Percentiles rank a stretch among this genome's conserved stretches.
These are phyloP conservation scores for Rubroboletus satanas DNA, from an alignment of 768 basidiomycete species.

Conservation along the genomic window DNA sequence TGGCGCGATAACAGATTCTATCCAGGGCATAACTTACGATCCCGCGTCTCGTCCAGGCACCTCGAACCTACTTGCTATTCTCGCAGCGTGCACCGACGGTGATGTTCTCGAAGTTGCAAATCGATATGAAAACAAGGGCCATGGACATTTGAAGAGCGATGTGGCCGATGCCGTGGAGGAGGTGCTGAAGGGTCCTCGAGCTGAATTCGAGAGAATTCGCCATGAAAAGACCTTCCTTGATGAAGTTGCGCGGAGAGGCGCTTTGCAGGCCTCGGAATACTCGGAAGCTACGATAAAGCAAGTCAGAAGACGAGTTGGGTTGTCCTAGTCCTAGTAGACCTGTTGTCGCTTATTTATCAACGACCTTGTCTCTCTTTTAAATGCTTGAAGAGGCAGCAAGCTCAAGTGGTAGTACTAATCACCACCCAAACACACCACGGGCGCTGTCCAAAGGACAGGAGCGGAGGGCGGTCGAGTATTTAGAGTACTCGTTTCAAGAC, in stretches of 20 bases:
- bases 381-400: not conserved
- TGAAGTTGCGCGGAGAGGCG: conserved; percentile 61
- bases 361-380: not conserved
- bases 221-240: conserved; percentile 57
- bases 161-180: conserved; percentile 72
- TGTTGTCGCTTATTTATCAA: conserved; percentile 22
- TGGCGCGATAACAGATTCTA: conserved; percentile 82
- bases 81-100: conserved; percentile 65
- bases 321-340: conserved; percentile 31
- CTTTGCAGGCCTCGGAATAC: conserved; percentile 53
- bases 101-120: conserved; percentile 43
- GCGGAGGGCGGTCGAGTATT: conserved; percentile 55
- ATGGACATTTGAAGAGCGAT: conserved; percentile 68
- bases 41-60: conserved; percentile 77
- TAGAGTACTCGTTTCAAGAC: conserved; percentile 63
- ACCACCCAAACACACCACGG: not conserved
- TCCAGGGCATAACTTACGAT: conserved; percentile 72
- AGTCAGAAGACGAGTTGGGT: conserved; percentile 67
- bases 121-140: conserved; percentile 52
- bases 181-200: conserved; percentile 59
- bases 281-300: conserved; percentile 62
- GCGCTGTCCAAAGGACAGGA: conserved; percentile 58
- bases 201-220: conserved; percentile 62
- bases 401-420: not conserved
- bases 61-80: conserved; percentile 75